Evolutionary conservation across 352 stramenopile genomes (phyloP).

Genomic region (Phytophthora agathidicida): DNA sequence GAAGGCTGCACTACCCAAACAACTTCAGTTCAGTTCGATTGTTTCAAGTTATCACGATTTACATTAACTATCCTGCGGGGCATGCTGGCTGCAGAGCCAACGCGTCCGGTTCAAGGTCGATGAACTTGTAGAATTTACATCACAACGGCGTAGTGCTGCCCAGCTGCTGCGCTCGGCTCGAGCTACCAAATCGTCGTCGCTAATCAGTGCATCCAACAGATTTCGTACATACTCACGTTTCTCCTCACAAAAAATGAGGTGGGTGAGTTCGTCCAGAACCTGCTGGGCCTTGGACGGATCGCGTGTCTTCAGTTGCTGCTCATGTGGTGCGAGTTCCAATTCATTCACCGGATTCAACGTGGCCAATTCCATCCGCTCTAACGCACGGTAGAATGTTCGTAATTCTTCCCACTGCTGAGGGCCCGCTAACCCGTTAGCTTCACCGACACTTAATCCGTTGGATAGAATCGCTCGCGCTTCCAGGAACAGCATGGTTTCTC

Average conservation of each 20-base stretch:
- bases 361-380: conserved; percentile 59
- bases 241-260: conserved; percentile 61
- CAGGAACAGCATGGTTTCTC: conserved; percentile 70
- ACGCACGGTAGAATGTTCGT: conserved; percentile 58
- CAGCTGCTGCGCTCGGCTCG: conserved; percentile 34
- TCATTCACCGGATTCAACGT: conserved; percentile 59
- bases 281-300: conserved; percentile 42
- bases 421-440: conserved; percentile 46
- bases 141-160: conserved; percentile 46
- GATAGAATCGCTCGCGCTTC: conserved; percentile 57
- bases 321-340: conserved; percentile 56
- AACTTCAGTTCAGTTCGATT: no score
- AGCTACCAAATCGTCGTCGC: conserved; percentile 22
- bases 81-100: conserved; percentile 59
- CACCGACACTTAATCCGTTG: conserved; percentile 33
- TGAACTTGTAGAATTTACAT: conserved; percentile 24
- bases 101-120: conserved; percentile 29
- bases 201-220: conserved; percentile 55
- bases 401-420: conserved; percentile 58
- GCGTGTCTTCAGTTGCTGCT: conserved; percentile 47
- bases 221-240: conserved; percentile 68
- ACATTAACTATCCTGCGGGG: conserved; percentile 23
- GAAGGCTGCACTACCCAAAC: no score
- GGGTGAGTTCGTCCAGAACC: conserved; percentile 61
- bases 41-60: no score